Percentiles rank a stretch among this genome's conserved stretches.
phyloP scores from a whole-genome alignment of 148 eudicot species.

The Rhododendron molle region DNA sequence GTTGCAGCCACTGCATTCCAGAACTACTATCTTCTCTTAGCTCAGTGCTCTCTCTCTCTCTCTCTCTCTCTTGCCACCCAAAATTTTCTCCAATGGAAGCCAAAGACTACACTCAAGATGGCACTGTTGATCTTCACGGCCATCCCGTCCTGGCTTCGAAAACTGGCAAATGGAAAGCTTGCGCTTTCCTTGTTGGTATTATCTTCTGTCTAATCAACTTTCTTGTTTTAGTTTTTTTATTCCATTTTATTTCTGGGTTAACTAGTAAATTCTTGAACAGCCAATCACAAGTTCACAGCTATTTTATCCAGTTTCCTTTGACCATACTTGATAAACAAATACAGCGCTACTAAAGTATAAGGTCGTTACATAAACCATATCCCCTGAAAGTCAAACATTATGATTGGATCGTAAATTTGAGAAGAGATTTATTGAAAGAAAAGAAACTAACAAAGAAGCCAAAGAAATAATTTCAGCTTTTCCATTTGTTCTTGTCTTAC shows the following conservation, averaged over 20 bases:
- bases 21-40: not conserved
- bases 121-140: slow-evolving; percentile 73
- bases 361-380: not conserved
- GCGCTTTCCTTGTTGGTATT: slow-evolving; percentile 72
- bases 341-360: not conserved
- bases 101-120: slow-evolving; percentile 63
- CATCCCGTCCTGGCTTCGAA: slow-evolving; percentile 60
- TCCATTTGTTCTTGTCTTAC: not conserved
- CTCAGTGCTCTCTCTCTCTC: not conserved
- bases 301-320: not conserved
- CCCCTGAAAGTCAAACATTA: not conserved
- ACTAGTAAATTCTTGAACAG: not conserved
- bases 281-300: not conserved
- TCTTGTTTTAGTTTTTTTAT: not conserved
- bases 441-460: not conserved
- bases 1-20: not conserved
- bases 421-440: not conserved
- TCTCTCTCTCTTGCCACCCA: not conserved
- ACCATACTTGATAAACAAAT: not conserved
- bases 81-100: slow-evolving; percentile 27
- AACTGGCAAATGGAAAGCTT: slow-evolving; percentile 91
- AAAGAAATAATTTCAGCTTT: not conserved
- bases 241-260: not conserved
- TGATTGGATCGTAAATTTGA: not conserved
- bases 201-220: not conserved